Evolutionary conservation across 1,139 yeast species (phyloP).

Genomic region (Candida gigantensis): DNA sequence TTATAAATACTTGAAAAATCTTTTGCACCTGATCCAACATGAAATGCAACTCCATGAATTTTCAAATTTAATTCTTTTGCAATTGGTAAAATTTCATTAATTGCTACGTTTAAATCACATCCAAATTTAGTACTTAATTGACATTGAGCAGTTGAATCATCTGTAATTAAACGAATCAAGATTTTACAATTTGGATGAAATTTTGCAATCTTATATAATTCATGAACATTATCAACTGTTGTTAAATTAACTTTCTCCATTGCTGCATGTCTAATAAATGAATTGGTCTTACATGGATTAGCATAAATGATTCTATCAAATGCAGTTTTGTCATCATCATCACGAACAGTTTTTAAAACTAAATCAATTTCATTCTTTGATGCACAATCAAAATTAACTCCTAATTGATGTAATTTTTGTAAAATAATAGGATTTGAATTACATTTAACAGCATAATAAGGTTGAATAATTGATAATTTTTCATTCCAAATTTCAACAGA

Average conservation of each 20-base stretch:
- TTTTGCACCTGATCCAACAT: conserved; percentile 92
- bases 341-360: conserved; percentile 64
- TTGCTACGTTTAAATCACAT: conserved; percentile 61
- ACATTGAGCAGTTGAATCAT: conserved; percentile 87
- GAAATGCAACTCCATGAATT: conserved; percentile 88
- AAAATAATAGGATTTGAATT: conserved; percentile 72
- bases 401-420: conserved; percentile 55
- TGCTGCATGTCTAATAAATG: conserved; percentile 74
- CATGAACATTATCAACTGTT: conserved; percentile 89
- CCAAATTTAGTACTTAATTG: conserved; percentile 90
- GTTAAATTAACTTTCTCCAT: conserved; percentile 61
- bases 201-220: conserved; percentile 69
- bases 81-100: conserved; percentile 53
- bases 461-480: conserved; percentile 71
- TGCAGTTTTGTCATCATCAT: conserved; percentile 51
- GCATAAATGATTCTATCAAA: conserved; percentile 75
- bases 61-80: conserved; percentile 64
- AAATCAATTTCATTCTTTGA: conserved; percentile 80
- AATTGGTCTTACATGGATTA: conserved; percentile 87
- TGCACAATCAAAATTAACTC: conserved; percentile 91
- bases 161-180: conserved; percentile 82
- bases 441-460: conserved; percentile 93
- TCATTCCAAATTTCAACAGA: conserved; percentile 62
- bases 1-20: conserved; percentile 67
- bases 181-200: conserved; percentile 70